A percentile compares a stretch with the other conserved stretches of the same genome.
Evolutionary conservation across 164 flowering plant species (phyloP).

Genomic region (Magnolia kwangsiensis): DNA sequence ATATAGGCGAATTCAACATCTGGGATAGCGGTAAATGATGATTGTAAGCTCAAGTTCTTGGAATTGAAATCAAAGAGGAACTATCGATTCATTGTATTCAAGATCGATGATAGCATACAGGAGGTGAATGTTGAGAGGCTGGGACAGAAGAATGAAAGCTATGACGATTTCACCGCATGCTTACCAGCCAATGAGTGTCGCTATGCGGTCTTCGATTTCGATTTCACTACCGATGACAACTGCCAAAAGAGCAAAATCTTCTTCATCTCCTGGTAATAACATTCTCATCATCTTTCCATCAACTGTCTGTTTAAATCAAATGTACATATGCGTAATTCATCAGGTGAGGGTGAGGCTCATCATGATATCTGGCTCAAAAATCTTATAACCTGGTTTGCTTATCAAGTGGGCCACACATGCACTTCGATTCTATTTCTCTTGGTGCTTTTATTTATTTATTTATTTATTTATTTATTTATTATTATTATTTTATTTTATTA

Average conservation of each 20-base stretch:
- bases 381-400: too few species aligned
- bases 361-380: too few species aligned
- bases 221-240: slow-evolving; percentile 70
- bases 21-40: slow-evolving; percentile 75
- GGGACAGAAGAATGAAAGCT: slow-evolving; percentile 54
- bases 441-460: too few species aligned
- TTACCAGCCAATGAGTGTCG: slow-evolving; percentile 75
- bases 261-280: slow-evolving; percentile 69
- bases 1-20: slow-evolving; percentile 86
- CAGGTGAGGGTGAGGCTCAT: too few species aligned
- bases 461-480: too few species aligned
- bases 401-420: too few species aligned
- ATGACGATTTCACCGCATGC: slow-evolving; percentile 55
- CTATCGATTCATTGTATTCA: slow-evolving; percentile 62
- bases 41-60: slow-evolving; percentile 67
- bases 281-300: too few species aligned
- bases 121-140: slow-evolving; percentile 61
- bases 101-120: slow-evolving; percentile 52
- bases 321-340: too few species aligned
- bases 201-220: slow-evolving; percentile 72
- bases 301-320: too few species aligned
- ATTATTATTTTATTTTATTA: too few species aligned
- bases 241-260: slow-evolving; percentile 90
- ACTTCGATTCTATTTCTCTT: too few species aligned
- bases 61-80: slow-evolving; percentile 69